phyloP scores from a whole-genome alignment of 768 basidiomycete species.

The Gloeopeniophorella convolvens region DNA sequence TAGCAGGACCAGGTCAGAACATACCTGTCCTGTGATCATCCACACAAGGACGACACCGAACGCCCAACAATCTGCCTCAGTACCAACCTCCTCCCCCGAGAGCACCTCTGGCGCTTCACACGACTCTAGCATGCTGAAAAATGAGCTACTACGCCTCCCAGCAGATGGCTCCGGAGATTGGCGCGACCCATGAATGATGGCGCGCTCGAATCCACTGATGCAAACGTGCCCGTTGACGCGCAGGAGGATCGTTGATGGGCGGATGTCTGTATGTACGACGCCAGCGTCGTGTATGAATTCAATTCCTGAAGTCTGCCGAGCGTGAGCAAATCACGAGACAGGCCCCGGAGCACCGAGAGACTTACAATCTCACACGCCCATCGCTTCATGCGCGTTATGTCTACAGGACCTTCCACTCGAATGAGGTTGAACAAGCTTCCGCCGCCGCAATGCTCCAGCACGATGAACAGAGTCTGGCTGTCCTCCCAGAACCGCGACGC shows the following conservation, averaged over 20 bases:
- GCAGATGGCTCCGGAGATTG: neutral
- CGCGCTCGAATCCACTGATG: slow-evolving; percentile 15
- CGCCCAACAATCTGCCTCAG: slow-evolving; percentile 20
- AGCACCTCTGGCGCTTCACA: slow-evolving; percentile 19
- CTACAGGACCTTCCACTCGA: slow-evolving; percentile 12
- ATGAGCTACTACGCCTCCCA: slow-evolving; percentile 1
- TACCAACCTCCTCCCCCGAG: slow-evolving; percentile 16
- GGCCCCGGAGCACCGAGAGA: neutral
- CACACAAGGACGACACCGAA: slow-evolving; percentile 16
- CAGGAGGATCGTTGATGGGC: slow-evolving; percentile 15
- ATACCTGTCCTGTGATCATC: slow-evolving; percentile 20
- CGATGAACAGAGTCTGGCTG: slow-evolving; percentile 14
- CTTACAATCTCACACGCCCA: slow-evolving; percentile 20
- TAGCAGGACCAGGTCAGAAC: neutral
- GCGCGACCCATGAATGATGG: slow-evolving; percentile 5
- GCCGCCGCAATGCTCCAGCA: slow-evolving; percentile 16
- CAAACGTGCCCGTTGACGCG: slow-evolving; percentile 19
- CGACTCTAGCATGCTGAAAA: slow-evolving; percentile 12
- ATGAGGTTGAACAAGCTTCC: slow-evolving; percentile 16
- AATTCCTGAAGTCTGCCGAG: slow-evolving; percentile 15
- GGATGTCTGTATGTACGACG: slow-evolving; percentile 17
- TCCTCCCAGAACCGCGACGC: slow-evolving; percentile 20
- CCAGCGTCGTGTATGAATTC: slow-evolving; percentile 15
- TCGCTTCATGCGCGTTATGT: neutral
- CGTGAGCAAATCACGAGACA: neutral